A percentile compares a stretch with the other conserved stretches of the same genome.
phyloP scores from a whole-genome alignment of 768 basidiomycete species.

The Pisolithus tinctorius region DNA sequence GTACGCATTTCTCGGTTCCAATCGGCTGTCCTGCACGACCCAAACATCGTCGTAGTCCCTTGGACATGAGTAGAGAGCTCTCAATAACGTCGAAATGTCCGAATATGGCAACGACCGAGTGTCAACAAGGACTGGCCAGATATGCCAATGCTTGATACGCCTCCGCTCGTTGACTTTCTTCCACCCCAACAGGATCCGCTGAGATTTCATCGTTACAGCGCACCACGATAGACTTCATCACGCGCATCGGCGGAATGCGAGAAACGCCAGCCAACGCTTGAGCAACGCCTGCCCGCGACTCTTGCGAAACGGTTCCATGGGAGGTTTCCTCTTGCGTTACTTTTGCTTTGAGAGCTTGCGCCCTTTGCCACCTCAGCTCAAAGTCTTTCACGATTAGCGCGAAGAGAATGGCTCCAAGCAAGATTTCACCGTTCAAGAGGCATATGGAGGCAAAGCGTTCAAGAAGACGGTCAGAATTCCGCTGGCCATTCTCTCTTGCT shows the following conservation, averaged over 20 bases:
- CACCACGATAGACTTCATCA: slow-evolving; percentile 28
- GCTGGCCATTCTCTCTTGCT: slow-evolving; percentile 49
- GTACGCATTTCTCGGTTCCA: slow-evolving; percentile 32
- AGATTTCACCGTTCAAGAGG: slow-evolving; percentile 71
- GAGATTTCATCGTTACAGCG: slow-evolving; percentile 26
- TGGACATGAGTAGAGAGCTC: slow-evolving; percentile 41
- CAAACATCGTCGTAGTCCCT: slow-evolving; percentile 34
- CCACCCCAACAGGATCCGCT: slow-evolving; percentile 14
- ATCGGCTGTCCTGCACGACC: slow-evolving; percentile 21
- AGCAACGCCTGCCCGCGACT: slow-evolving; percentile 15
- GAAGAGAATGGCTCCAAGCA: slow-evolving; percentile 68
- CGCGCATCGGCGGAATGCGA: slow-evolving; percentile 21
- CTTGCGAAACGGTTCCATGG: slow-evolving; percentile 9
- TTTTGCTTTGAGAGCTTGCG: slow-evolving; percentile 19
- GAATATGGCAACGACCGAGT: slow-evolving; percentile 39
- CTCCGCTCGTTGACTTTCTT: slow-evolving; percentile 20
- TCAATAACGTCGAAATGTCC: slow-evolving; percentile 39
- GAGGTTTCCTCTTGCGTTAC: slow-evolving; percentile 13
- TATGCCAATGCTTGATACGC: slow-evolving; percentile 58
- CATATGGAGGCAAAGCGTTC: slow-evolving; percentile 54
- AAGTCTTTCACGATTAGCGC: slow-evolving; percentile 59
- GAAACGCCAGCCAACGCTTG: slow-evolving; percentile 1
- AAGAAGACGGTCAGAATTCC: slow-evolving; percentile 56
- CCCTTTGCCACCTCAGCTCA: slow-evolving; percentile 34
- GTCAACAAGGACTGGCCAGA: slow-evolving; percentile 47